Evolutionary conservation across 202 grass and related monocot genomes (phyloP), one percentile per base, ranked within the genome.

Genomic region (Digitaria exilis): DNA sequence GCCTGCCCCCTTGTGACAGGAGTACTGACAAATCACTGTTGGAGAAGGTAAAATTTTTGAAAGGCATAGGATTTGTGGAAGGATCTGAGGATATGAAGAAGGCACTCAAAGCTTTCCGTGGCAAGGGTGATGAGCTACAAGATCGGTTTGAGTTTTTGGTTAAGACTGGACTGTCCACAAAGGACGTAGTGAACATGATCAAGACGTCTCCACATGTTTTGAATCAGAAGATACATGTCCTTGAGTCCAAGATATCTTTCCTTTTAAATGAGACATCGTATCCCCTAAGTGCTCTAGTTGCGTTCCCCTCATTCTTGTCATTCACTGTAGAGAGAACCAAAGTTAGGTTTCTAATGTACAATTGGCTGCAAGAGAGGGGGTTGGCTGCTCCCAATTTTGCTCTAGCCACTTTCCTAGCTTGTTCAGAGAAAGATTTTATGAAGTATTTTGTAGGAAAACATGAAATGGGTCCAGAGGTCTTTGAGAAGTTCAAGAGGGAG

Each of bases 101-200:
- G 84, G 92, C 89, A 82, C 69, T 89, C 7, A 89, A 86, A 67
- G 3, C 3, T 9, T 91, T 89, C 76, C 89, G 92, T 67, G 92
- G 92, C 18, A 94, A 89, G 85, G 92, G 92, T 68, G 78, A 76
- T 39, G 84, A 94, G 41, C 87, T 91, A 31, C 81, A 94, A 80
- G 56, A 80, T 37, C 86, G 89, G 14, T 94, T 73, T 71, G 65
- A 89, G 28, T 94, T 89, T 64, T 63, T 94, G 55, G 87, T 94
- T 62, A 84, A 72, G 73, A 32, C 77, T n/a, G 92, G 92, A 48
- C n/a, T 94, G 26, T 78, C 89, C 43, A 84, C 62, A 16, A 37
- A 87, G 58, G 89, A 94, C 83, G 86, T 87, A 19, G 65, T 50
- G 8, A 30, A 62, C 24, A 91, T 89, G 89, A 85, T 94, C 78